Evolutionary conservation across 2,329 filamentous ascomycete species (phyloP), one percentile per base, ranked within the genome.

Genomic region (Hysterium pulicare): DNA sequence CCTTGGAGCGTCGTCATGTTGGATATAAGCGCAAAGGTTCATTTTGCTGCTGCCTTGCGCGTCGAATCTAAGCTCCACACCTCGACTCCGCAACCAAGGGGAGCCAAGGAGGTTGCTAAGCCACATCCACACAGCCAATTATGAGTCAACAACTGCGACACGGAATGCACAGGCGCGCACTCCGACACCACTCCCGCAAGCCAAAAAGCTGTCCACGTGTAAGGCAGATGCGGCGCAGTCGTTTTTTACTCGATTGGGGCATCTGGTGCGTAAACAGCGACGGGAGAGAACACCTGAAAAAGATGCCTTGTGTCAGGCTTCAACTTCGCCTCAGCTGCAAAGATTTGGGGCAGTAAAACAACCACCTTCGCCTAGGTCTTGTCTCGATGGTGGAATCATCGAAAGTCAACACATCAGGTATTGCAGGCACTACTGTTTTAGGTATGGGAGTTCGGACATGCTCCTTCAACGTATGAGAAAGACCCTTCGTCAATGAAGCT

Each of bases 41-140:
- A 57, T 54, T 59, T 57, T 44, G 48, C 56, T 51, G 55, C 42
- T 64, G 61, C 61, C 61, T 61, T 48, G 38, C 24, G 37, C 16
- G 21, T 13, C n/a, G 15, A n/a, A n/a, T 15, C 31, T 19, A 16
- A 37, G 17, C 34, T 37, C 34, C 34, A 37, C 34, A 20, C 17
- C 17, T 13, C 35, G 19, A 38, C 35, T n/a, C n/a, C n/a, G n/a
- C n/a, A 38, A 13, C 35, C 15, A 38, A 23, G 20, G 20, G 10
- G 13, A 5, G 22, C 35, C 4, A 17, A 23, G 15, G 20, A 24
- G 31, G 20, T 20, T 41, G 39, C 30, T 34, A 16, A 26, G 39
- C 30, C 24, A 10, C 30, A 15, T 28, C 31, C 31, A 38, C 35
- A 38, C 35, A 11, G 5, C 39, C 39, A 33, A 41, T 41, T 31